A percentile compares a stretch with the other conserved stretches of the same genome.
phyloP scores from a whole-genome alignment of 139 green algal genomes.

The Mesotaenium endlicherianum region DNA sequence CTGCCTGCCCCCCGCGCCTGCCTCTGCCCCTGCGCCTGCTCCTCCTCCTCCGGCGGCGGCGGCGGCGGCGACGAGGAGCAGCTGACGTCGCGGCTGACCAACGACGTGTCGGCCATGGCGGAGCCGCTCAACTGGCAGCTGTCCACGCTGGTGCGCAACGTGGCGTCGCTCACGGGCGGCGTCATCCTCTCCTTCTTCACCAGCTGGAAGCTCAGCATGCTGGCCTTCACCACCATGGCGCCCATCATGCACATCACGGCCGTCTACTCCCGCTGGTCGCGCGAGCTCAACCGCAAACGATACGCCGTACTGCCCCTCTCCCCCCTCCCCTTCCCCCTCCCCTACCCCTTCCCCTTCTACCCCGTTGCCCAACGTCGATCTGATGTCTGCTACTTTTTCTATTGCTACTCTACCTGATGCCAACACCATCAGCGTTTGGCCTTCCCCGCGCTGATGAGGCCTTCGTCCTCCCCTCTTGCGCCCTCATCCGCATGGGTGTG shows the following conservation, averaged over 20 bases:
- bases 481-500: too few species aligned
- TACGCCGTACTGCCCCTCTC: slow-evolving; percentile 26
- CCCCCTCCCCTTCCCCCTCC: background rate
- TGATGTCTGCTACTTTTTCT: too few species aligned
- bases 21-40: too few species aligned
- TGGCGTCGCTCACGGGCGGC: slow-evolving; percentile 45
- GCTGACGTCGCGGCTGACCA: slow-evolving; percentile 48
- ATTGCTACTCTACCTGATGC: too few species aligned
- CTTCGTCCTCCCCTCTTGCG: too few species aligned
- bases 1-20: too few species aligned
- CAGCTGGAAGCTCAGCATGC: slow-evolving; percentile 58
- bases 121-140: slow-evolving; percentile 51
- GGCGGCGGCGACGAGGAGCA: too few species aligned
- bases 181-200: slow-evolving; percentile 57
- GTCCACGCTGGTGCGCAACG: slow-evolving; percentile 31
- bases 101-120: slow-evolving; percentile 49
- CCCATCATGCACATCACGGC: slow-evolving; percentile 57
- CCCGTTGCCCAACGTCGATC: too few species aligned
- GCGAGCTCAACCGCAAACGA: slow-evolving; percentile 53
- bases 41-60: too few species aligned
- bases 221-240: slow-evolving; percentile 61
- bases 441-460: too few species aligned
- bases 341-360: too few species aligned
- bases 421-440: too few species aligned
- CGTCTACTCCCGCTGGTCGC: slow-evolving; percentile 55